Evolutionary conservation across 352 stramenopile genomes (phyloP).

Genomic region (Globisporangium parvum): DNA sequence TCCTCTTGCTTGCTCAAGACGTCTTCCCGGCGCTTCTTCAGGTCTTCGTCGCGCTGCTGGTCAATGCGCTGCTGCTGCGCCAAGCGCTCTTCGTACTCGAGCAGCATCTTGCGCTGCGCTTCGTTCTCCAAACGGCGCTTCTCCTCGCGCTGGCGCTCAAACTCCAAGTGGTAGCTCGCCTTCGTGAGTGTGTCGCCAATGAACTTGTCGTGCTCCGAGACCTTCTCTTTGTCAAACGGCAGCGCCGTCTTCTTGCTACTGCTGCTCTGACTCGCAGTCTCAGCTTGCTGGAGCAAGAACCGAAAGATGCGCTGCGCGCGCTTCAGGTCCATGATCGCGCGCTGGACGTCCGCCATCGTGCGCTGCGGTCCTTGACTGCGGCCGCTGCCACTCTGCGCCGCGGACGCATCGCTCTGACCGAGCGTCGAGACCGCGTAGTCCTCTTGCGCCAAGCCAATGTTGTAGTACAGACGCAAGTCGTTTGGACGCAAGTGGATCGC

Average conservation of each 20-base stretch:
- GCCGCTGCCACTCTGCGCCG: constrained; percentile 13
- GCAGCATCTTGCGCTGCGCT: constrained; percentile 68
- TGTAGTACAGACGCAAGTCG: constrained; percentile 83
- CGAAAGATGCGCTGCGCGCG: constrained; percentile 80
- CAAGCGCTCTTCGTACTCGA: constrained; percentile 77
- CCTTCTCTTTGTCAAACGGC: constrained; percentile 84
- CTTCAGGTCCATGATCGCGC: constrained; percentile 82
- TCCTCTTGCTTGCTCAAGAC: constrained; percentile 81
- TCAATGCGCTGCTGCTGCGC: constrained; percentile 55
- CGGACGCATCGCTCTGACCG: constrained; percentile 48
- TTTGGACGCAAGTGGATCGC: constrained; percentile 74
- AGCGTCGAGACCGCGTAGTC: constrained; percentile 83
- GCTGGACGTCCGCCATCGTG: constrained; percentile 85
- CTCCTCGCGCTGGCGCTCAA: constrained; percentile 83
- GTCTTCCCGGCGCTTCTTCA: constrained; percentile 51
- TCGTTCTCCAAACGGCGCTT: constrained; percentile 81
- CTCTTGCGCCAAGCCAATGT: constrained; percentile 80
- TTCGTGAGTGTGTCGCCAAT: constrained; percentile 83
- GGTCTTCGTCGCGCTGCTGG: constrained; percentile 46
- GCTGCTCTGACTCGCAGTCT: constrained; percentile 27
- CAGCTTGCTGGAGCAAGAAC: constrained; percentile 68
- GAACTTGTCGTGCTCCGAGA: constrained; percentile 84
- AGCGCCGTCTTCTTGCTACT: constrained; percentile 54
- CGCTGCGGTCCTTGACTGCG: constrained; percentile 48
- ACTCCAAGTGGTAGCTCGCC: constrained; percentile 86